A percentile compares a stretch with the other conserved stretches of the same genome.
Evolutionary conservation across 2,329 filamentous ascomycete species (phyloP).

Genomic region (Trichophyton simii): DNA sequence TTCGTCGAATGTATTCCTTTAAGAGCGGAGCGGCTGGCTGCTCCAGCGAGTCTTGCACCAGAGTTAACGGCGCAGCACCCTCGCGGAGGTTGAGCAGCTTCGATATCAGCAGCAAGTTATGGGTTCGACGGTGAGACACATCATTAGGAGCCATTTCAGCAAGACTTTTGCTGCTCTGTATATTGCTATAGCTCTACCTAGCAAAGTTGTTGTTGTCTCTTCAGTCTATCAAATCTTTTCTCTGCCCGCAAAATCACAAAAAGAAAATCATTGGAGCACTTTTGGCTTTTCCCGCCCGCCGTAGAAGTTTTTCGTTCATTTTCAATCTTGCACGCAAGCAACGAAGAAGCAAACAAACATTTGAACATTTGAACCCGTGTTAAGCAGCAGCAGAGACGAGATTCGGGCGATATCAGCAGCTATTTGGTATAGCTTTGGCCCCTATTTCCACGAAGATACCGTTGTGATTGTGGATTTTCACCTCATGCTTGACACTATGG

Average conservation of each 20-base stretch:
- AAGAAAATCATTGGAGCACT: background rate
- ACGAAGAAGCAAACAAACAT: background rate
- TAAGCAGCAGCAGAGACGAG: background rate
- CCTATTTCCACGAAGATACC: background rate
- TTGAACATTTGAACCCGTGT: background rate
- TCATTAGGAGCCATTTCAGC: constrained; percentile 25
- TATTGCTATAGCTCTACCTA: background rate
- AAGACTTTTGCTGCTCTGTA: background rate
- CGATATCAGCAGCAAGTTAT: constrained; percentile 71
- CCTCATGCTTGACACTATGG: constrained; percentile 27
- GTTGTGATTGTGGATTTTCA: background rate
- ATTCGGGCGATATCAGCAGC: background rate
- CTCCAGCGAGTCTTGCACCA: constrained; percentile 74
- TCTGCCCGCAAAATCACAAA: background rate
- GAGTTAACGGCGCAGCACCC: constrained; percentile 70
- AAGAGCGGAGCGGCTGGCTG: constrained; percentile 61
- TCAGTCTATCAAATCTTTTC: background rate
- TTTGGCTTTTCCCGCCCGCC: background rate
- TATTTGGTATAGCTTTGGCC: background rate
- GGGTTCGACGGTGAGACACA: constrained; percentile 57
- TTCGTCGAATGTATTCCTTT: constrained; percentile 60
- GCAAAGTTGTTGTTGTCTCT: background rate
- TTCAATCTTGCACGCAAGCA: background rate
- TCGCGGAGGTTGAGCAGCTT: constrained; percentile 69
- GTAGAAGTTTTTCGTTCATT: background rate